Evolutionary conservation across 768 basidiomycete genomes (phyloP).

Genomic region (Collybia sordida): DNA sequence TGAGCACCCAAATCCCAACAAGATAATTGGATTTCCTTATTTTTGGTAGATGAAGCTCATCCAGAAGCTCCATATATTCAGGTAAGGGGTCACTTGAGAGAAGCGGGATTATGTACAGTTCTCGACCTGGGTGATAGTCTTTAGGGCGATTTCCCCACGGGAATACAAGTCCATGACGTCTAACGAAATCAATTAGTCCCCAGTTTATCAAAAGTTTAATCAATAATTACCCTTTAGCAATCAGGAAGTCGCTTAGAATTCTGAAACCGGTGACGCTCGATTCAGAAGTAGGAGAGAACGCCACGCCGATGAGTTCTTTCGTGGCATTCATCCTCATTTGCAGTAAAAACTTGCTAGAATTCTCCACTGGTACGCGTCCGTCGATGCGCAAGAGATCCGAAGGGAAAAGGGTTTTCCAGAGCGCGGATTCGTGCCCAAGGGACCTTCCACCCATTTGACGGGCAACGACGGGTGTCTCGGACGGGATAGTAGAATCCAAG

Average conservation of each 20-base stretch:
- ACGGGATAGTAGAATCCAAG: constrained; percentile 66
- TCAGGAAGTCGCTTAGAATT: constrained; percentile 63
- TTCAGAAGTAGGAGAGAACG: constrained; percentile 56
- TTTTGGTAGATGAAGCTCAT: constrained; percentile 70
- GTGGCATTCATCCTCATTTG: constrained; percentile 74
- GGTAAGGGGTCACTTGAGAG: constrained; percentile 65
- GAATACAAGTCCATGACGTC: constrained; percentile 84
- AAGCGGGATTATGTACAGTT: constrained; percentile 84
- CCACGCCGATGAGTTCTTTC: constrained; percentile 80
- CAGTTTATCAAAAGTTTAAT: background rate
- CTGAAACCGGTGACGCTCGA: constrained; percentile 52
- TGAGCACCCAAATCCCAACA: constrained; percentile 83
- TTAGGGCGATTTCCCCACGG: constrained; percentile 81
- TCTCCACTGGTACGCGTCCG: constrained; percentile 78
- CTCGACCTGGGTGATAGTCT: constrained; percentile 75
- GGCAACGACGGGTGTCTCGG: constrained; percentile 65
- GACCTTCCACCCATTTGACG: constrained; percentile 79
- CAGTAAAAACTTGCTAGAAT: constrained; percentile 75
- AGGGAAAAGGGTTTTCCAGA: constrained; percentile 82
- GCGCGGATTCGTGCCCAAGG: constrained; percentile 52
- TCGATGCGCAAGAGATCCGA: constrained; percentile 71
- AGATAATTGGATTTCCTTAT: constrained; percentile 63
- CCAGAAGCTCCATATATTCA: constrained; percentile 83
- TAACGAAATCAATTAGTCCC: constrained; percentile 28
- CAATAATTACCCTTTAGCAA: constrained; percentile 64